phyloP scores from a whole-genome alignment of 192 early-diverging fungal genomes.

The Coemansia sp. region DNA sequence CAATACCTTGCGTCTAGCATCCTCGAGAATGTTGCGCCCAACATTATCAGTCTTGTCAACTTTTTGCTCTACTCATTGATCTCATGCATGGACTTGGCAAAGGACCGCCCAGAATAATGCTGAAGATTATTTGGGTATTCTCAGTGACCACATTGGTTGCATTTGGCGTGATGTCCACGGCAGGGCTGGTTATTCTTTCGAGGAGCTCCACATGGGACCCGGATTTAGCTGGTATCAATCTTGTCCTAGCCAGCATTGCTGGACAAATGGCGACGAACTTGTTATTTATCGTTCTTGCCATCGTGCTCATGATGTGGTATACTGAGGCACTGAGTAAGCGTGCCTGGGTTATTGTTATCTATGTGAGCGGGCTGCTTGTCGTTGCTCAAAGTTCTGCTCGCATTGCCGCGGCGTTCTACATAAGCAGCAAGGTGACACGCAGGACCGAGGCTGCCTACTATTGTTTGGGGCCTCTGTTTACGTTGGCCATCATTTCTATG shows the following conservation, averaged over 20 bases:
- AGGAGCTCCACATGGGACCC: neutral
- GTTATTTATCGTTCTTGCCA: conserved; percentile 2
- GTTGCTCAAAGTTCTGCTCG: neutral
- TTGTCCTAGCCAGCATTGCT: conserved; percentile 14
- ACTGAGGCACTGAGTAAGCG: neutral
- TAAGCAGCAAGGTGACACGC: neutral
- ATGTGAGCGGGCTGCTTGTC: conserved; percentile 5
- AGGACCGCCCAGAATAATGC: neutral
- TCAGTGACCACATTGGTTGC: neutral
- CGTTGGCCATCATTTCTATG: neutral
- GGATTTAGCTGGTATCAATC: neutral
- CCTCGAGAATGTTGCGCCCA: conserved; percentile 10
- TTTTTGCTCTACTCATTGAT: conserved; percentile 7
- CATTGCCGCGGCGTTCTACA: conserved; percentile 9
- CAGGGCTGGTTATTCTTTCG: conserved; percentile 1
- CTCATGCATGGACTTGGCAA: neutral
- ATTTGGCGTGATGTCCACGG: conserved; percentile 13
- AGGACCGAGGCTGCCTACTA: conserved; percentile 15
- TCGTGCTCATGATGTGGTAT: neutral
- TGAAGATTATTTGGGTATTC: neutral
- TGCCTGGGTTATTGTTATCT: neutral
- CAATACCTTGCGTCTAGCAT: conserved; percentile 10
- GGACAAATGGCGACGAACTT: conserved; percentile 1
- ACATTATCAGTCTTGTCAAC: conserved; percentile 16
- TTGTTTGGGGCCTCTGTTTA: conserved; percentile 15